These are phyloP conservation scores for Kalmanozyma brasiliensis DNA, from an alignment of 1,284 basidiomycete genomes.

Conservation along the genomic window DNA sequence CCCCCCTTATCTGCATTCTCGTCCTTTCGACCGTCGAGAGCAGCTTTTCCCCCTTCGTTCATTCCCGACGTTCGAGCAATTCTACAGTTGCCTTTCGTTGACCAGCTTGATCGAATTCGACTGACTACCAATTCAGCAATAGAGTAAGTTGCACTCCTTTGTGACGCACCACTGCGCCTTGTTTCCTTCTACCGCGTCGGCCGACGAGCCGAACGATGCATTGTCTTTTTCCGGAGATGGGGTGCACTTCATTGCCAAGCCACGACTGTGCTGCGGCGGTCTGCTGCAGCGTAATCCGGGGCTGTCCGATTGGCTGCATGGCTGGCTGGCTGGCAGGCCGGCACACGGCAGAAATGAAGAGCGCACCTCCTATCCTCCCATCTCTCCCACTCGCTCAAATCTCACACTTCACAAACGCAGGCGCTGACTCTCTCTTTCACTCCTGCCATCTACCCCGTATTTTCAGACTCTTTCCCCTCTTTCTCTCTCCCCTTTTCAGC, in stretches of 20 bases:
- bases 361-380: background rate
- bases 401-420: slow-evolving; percentile 7
- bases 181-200: no score
- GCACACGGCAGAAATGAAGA: slow-evolving; percentile 5
- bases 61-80: slow-evolving; percentile 15
- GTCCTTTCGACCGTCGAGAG: slow-evolving; percentile 25
- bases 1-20: slow-evolving; percentile 7
- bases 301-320: no score
- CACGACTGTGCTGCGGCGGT: no score
- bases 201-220: no score
- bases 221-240: no score
- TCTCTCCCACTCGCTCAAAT: background rate
- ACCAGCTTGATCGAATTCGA: slow-evolving; percentile 20
- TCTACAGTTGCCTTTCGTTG: slow-evolving; percentile 13
- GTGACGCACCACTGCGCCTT: background rate
- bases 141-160: slow-evolving; percentile 23
- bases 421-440: slow-evolving; percentile 6
- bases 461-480: slow-evolving; percentile 3
- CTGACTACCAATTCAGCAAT: slow-evolving; percentile 15
- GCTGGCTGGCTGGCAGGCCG: background rate
- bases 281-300: no score
- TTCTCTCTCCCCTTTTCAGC: slow-evolving; percentile 2
- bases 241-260: no score
- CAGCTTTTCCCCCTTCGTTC: slow-evolving; percentile 11
- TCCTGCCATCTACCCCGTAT: background rate